Percentiles rank a stretch among this genome's conserved stretches.
Evolutionary conservation across 495 filamentous ascomycete genomes (phyloP).

Genomic region (Pseudoneurospora amorphoporcata): DNA sequence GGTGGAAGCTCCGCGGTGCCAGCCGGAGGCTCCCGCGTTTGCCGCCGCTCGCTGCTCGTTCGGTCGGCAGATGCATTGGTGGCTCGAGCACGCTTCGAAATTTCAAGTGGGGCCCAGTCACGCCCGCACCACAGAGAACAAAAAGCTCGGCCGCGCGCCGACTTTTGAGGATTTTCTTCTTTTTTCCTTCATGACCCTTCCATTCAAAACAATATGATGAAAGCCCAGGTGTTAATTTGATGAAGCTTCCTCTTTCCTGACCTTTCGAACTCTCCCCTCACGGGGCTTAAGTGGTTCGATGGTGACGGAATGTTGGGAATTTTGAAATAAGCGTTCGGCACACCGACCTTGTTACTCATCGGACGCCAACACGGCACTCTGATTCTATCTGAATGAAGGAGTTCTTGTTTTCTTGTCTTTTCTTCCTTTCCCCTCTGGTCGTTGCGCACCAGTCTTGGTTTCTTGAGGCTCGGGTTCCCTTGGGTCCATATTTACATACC

Average conservation of each 20-base stretch:
- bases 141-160: constrained; percentile 8
- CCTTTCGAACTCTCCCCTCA: constrained; percentile 67
- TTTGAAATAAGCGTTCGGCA: constrained; percentile 99
- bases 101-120: constrained; percentile 7
- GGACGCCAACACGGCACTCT: constrained; percentile 99
- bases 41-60: background rate
- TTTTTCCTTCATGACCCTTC: constrained; percentile 79
- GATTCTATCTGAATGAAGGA: constrained; percentile 43
- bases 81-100: constrained; percentile 7
- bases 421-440: background rate
- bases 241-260: constrained; percentile 54
- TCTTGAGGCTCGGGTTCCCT: background rate
- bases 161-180: constrained; percentile 24
- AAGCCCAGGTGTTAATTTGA: constrained; percentile 93
- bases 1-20: background rate
- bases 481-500: background rate
- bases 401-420: constrained; percentile 9
- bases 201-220: constrained; percentile 99
- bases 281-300: constrained; percentile 82
- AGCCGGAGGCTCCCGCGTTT: background rate
- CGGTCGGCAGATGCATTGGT: constrained; percentile 7
- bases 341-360: constrained; percentile 91
- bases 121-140: background rate
- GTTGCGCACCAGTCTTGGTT: background rate
- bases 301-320: constrained; percentile 55